Evolutionary conservation across 1,284 basidiomycete species (phyloP), one percentile per base, ranked within the genome.

Genomic region (Puccinia triticina): DNA sequence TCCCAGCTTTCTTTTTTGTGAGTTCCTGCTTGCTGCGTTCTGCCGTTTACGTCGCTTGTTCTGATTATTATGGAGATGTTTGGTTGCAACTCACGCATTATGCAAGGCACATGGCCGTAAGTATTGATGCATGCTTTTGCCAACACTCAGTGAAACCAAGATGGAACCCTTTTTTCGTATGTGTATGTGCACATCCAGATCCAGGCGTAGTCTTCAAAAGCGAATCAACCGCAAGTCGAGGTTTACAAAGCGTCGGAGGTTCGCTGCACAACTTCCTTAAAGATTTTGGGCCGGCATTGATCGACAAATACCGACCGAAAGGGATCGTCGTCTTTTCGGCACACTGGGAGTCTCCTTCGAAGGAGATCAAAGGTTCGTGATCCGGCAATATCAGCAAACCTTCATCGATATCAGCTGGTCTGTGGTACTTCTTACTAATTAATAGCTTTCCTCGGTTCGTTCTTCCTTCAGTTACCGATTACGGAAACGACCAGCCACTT

Each of bases 281-380:
- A 67, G 91, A 91, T 83, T 92, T 93, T 86, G 92, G 92, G 0
- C 91, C 91, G 1, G 88, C 88, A 0, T 86, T 94, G 40, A 85
- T 93, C 72, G 86, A 90, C 78, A 93, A 93, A 86, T 93, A 93
- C 86, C 89, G 90, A 59, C 92, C 92, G 0, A 91, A 91, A 85
- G 92, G 90, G 16, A 91, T 93, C 82, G 90, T 93, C 1, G 92
- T 93, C 0, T 93, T 93, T 87, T 92, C 91, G 84, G 92, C 92
- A 23, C 92, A 93, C 85, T 93, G 92, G 92, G 92, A 93, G 85
- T 91, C 91, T 0, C 66, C 43, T n/a, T 50, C 50, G 23, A 55
- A 73, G 4, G 18, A 75, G 21, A 53, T 75, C 64, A 69, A 16
- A 34, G 64, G 43, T 69, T n/a, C 1, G 43, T n/a, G 48, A n/a